Evolutionary conservation across 331 rosid genomes (phyloP).

Genomic region (Stylosanthes scabra): DNA sequence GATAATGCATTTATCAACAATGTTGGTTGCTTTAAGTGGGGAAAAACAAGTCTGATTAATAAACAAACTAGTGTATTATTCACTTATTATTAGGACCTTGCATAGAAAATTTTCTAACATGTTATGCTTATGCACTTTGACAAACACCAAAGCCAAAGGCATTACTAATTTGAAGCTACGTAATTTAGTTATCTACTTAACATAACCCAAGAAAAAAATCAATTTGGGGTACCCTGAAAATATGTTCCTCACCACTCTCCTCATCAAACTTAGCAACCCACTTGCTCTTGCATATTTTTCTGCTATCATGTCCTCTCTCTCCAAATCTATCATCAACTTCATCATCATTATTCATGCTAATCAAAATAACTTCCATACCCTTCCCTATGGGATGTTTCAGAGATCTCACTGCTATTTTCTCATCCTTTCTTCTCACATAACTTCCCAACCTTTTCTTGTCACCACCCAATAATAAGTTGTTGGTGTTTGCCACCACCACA

Average conservation of each 20-base stretch:
- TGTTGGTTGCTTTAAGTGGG: background rate
- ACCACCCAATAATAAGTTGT: slow-evolving; percentile 26
- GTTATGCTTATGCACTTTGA: slow-evolving; percentile 17
- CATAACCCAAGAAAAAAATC: slow-evolving; percentile 24
- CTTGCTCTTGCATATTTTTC: slow-evolving; percentile 50
- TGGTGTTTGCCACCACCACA: slow-evolving; percentile 62
- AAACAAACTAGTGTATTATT: background rate
- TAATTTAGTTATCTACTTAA: background rate
- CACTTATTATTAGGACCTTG: background rate
- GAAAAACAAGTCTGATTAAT: slow-evolving; percentile 7
- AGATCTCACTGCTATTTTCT: slow-evolving; percentile 57
- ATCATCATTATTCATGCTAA: slow-evolving; percentile 35
- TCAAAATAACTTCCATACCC: slow-evolving; percentile 62
- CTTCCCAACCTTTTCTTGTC: slow-evolving; percentile 51
- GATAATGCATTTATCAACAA: too few relatives aligned
- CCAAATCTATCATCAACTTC: slow-evolving; percentile 30
- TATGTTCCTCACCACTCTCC: slow-evolving; percentile 75
- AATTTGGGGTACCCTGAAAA: slow-evolving; percentile 55
- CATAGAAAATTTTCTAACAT: background rate
- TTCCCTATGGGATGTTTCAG: slow-evolving; percentile 56
- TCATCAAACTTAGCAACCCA: slow-evolving; percentile 71
- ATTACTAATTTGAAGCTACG: background rate
- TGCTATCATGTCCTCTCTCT: slow-evolving; percentile 14
- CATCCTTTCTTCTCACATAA: slow-evolving; percentile 41
- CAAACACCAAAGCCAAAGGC: background rate